phyloP scores from a whole-genome alignment of 1,284 basidiomycete species.

The Fereydounia khargensis region DNA sequence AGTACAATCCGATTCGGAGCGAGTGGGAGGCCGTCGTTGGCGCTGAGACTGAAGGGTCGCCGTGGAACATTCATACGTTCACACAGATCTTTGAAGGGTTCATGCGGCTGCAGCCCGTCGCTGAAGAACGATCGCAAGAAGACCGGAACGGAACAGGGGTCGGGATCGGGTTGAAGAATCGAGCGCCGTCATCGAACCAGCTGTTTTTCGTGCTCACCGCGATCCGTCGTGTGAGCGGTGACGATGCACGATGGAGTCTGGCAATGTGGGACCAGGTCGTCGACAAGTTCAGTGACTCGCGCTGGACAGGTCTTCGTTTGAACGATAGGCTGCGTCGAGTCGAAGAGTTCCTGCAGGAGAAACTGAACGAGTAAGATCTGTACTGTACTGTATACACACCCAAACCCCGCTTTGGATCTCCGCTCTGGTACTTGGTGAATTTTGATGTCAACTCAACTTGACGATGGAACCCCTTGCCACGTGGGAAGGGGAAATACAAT shows the following conservation, averaged over 20 bases:
- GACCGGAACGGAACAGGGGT: neutral
- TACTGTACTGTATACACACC: too few relatives aligned
- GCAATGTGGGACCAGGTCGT: slow-evolving; percentile 22
- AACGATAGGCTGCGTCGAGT: slow-evolving; percentile 24
- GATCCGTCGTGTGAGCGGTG: slow-evolving; percentile 20
- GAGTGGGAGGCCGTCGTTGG: slow-evolving; percentile 5
- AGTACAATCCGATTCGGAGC: slow-evolving; percentile 4
- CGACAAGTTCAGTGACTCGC: slow-evolving; percentile 13
- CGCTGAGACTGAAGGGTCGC: neutral
- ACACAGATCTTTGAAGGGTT: slow-evolving; percentile 24
- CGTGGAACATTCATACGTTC: slow-evolving; percentile 26
- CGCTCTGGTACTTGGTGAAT: too few relatives aligned
- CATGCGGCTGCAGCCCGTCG: slow-evolving; percentile 8
- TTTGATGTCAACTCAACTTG: too few relatives aligned
- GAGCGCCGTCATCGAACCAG: slow-evolving; percentile 18
- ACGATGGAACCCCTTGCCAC: too few relatives aligned
- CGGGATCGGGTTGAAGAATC: neutral
- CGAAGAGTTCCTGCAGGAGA: too few relatives aligned
- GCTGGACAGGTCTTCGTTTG: slow-evolving; percentile 8
- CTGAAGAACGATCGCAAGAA: neutral
- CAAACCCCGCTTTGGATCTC: too few relatives aligned
- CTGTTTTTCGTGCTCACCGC: slow-evolving; percentile 30
- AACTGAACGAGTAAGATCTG: too few relatives aligned
- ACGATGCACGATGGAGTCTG: slow-evolving; percentile 21
- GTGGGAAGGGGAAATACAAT: too few relatives aligned